Conservation (phyloP, 2,329 filamentous ascomycete genomes). For the Ophiostoma sp. region DNA sequence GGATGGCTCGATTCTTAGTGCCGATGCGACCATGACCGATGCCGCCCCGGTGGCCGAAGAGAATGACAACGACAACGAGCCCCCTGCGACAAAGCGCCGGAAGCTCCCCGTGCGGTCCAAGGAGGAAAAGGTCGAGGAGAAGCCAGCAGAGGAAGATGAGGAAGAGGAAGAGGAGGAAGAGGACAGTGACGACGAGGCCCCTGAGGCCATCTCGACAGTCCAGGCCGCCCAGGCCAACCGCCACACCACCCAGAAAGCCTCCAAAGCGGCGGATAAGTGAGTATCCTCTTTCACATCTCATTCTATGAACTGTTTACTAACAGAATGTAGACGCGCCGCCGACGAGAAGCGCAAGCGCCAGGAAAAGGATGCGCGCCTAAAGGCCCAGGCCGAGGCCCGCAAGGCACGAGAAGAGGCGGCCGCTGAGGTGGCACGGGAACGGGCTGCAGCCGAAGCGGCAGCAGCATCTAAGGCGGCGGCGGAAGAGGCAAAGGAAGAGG, state of each 20-base stretch:
- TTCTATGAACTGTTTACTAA: neutral
- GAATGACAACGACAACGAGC: neutral
- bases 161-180: constrained; percentile 44
- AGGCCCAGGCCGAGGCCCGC: constrained; percentile 55
- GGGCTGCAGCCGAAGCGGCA: constrained; percentile 29
- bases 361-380: constrained; percentile 55
- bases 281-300: constrained; percentile 34
- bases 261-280: constrained; percentile 55
- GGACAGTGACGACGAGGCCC: constrained; percentile 58
- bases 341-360: constrained; percentile 57
- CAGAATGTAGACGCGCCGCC: constrained; percentile 48
- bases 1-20: neutral
- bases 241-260: constrained; percentile 48
- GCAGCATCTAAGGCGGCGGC: constrained; percentile 25
- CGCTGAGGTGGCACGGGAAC: constrained; percentile 23
- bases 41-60: neutral
- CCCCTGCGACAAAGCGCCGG: constrained; percentile 21
- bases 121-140: constrained; percentile 32
- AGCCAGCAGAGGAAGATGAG: constrained; percentile 29
- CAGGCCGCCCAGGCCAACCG: constrained; percentile 50
- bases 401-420: constrained; percentile 34
- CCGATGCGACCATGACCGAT: constrained; percentile 1
- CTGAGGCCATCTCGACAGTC: constrained; percentile 58
- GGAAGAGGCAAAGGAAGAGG: constrained; percentile 27
- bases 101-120: constrained; percentile 25